These are phyloP conservation scores for Fusarium zealandicum DNA, from an alignment of 2,329 filamentous ascomycete species.

Conservation along the genomic window DNA sequence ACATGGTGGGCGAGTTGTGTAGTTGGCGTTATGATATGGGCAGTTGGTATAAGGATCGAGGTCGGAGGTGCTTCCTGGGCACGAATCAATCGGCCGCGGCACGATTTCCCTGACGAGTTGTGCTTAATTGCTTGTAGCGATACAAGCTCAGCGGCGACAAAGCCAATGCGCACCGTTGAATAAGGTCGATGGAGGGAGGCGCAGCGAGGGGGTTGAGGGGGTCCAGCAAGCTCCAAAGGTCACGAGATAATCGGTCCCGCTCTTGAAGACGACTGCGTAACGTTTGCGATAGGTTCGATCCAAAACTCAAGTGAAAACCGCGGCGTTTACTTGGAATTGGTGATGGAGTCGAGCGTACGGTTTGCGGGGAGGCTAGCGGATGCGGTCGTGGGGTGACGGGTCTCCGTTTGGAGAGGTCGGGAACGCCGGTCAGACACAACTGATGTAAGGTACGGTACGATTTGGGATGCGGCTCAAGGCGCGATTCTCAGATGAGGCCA, in stretches of 20 bases:
- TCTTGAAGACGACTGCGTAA: slow-evolving; percentile 18
- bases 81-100: slow-evolving; percentile 33
- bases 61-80: slow-evolving; percentile 29
- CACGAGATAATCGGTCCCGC: slow-evolving; percentile 31
- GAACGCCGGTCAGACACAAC: slow-evolving; percentile 29
- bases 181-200: slow-evolving; percentile 20
- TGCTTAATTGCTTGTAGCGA: slow-evolving; percentile 9
- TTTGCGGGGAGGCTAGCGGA: slow-evolving; percentile 32
- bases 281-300: slow-evolving; percentile 20
- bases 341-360: slow-evolving; percentile 17
- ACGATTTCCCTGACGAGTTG: slow-evolving; percentile 18
- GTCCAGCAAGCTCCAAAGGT: slow-evolving; percentile 30
- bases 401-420: slow-evolving; percentile 34
- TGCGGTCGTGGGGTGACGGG: slow-evolving; percentile 34
- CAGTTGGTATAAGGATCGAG: slow-evolving; percentile 5
- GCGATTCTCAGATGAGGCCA: slow-evolving; percentile 3
- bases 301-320: slow-evolving; percentile 6
- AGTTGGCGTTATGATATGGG: slow-evolving; percentile 6
- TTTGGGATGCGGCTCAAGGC: slow-evolving; percentile 9
- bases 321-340: slow-evolving; percentile 16
- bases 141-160: slow-evolving; percentile 22
- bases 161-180: slow-evolving; percentile 28
- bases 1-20: slow-evolving; percentile 68
- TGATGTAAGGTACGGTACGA: slow-evolving; percentile 16
- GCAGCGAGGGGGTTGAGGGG: slow-evolving; percentile 34